A percentile compares a stretch with the other conserved stretches of the same genome.
Conservation (phyloP, 768 basidiomycete genomes). For the Suillus subaureus region DNA sequence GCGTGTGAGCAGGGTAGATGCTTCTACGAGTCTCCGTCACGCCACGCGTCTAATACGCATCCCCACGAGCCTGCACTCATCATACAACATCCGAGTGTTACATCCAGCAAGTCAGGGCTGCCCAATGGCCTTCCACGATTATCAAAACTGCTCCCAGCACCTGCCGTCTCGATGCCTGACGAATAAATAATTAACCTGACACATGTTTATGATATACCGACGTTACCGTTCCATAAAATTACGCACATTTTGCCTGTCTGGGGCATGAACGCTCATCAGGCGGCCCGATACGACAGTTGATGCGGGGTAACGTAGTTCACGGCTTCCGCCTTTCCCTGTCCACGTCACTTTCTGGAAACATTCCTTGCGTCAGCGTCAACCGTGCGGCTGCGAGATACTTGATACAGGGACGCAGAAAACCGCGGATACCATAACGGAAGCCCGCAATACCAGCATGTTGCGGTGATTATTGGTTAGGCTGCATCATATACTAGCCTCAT, state of each 20-base stretch:
- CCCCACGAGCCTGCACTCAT: neutral
- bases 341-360: conserved; percentile 21
- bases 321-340: conserved; percentile 13
- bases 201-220: neutral
- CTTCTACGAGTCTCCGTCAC: neutral
- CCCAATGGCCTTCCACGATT: neutral
- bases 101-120: neutral
- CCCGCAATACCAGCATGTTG: conserved; percentile 4
- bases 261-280: conserved; percentile 21
- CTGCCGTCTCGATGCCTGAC: neutral
- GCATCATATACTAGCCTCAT: neutral
- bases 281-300: conserved; percentile 11
- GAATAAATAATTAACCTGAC: neutral
- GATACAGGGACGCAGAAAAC: conserved; percentile 18
- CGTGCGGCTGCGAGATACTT: conserved; percentile 22
- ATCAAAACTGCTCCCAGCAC: neutral
- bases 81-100: neutral
- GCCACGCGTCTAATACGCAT: neutral
- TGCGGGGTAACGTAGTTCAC: conserved; percentile 19
- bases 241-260: conserved; percentile 19
- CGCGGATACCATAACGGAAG: conserved; percentile 16
- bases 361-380: conserved; percentile 17
- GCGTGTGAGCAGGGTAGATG: neutral
- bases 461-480: conserved; percentile 5
- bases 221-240: neutral